Evolutionary conservation across 805 yeast genomes (phyloP).

Genomic region (Saccharomycopsis amapae): DNA sequence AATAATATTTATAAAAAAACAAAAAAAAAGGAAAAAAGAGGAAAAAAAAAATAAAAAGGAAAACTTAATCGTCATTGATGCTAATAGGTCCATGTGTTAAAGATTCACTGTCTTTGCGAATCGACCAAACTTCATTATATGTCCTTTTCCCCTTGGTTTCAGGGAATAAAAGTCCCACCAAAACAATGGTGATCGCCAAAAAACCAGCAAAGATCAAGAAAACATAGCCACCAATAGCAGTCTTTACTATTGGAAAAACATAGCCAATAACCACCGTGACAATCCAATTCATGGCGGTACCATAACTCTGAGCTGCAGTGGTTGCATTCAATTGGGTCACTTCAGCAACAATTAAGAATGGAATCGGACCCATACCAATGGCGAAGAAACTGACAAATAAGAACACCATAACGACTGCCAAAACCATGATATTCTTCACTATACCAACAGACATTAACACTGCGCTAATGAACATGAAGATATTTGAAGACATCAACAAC

Average conservation of each 20-base stretch:
- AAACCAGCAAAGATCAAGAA: slow-evolving; percentile 63
- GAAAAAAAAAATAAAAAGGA: background rate
- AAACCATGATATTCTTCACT: slow-evolving; percentile 35
- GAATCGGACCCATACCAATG: slow-evolving; percentile 91
- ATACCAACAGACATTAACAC: slow-evolving; percentile 64
- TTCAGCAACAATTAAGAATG: slow-evolving; percentile 82
- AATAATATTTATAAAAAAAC: background rate
- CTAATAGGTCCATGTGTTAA: no score
- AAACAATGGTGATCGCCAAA: slow-evolving; percentile 43
- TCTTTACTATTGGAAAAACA: slow-evolving; percentile 67
- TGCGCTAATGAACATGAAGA: slow-evolving; percentile 60
- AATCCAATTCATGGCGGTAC: slow-evolving; percentile 85
- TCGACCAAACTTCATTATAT: slow-evolving; percentile 73
- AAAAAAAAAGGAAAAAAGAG: background rate
- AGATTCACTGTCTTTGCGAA: no score
- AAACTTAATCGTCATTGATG: background rate
- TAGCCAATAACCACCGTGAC: slow-evolving; percentile 80
- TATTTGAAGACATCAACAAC: slow-evolving; percentile 56
- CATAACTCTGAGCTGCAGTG: slow-evolving; percentile 88
- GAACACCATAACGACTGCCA: slow-evolving; percentile 60
- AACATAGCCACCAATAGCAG: slow-evolving; percentile 65
- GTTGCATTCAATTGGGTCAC: slow-evolving; percentile 76
- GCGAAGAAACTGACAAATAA: slow-evolving; percentile 82
- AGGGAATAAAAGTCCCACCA: slow-evolving; percentile 48
- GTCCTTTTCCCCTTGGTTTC: slow-evolving; percentile 64